Base-by-base conservation (phyloP, 495 filamentous ascomycete species). In the Penicillium desertorum region DNA sequence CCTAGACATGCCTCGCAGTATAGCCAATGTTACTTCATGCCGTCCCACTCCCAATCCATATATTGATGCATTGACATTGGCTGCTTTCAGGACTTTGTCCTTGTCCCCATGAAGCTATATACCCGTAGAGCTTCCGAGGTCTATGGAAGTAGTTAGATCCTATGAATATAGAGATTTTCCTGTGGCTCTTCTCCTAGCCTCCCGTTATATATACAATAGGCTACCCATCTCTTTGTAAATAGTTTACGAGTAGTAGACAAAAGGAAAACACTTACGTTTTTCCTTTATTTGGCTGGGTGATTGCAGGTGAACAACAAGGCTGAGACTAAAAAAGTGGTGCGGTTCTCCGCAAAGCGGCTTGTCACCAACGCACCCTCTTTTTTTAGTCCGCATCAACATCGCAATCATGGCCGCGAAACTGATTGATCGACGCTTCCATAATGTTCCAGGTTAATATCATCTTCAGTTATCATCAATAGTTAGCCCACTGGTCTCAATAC, bases 371-470 rank as follows among this genome's bases (percentile, higher is more conserved):
- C 44, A 22, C 25, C 17, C 37, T 23, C 44, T 6, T 4, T 12
- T 46, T 23, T 45, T 25, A 27, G 27, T 11, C 36, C 36, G 8
- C 30, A 25, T 47, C 53, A 55, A 55, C 52, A 46, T 32, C 48
- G 51, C 41, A 20, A 62, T 44, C 43, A 69, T 77, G 70, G 70
- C 70, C 23, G 79, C 78, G 9, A 81, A 76, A 59, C 59, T 81
- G 34, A 68, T 81, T 43, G 75, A 77, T 45, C 63, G 65, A 59
- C 66, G 63, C 27, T 69, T 78, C 39, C 69, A 80, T 57, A 79
- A 72, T 49, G 64, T 80, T 14, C 71, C 78, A 45, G 78, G 78
- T 79, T 45, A 4, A 63, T 62, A 19, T 50, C 7, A 6, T 7
- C 12, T 30, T 23, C 5, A 29, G 7, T 36, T 12, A 6, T 27